Evolutionary conservation across 768 basidiomycete species (phyloP), one percentile per base, ranked within the genome.

Genomic region (Russula virescens): DNA sequence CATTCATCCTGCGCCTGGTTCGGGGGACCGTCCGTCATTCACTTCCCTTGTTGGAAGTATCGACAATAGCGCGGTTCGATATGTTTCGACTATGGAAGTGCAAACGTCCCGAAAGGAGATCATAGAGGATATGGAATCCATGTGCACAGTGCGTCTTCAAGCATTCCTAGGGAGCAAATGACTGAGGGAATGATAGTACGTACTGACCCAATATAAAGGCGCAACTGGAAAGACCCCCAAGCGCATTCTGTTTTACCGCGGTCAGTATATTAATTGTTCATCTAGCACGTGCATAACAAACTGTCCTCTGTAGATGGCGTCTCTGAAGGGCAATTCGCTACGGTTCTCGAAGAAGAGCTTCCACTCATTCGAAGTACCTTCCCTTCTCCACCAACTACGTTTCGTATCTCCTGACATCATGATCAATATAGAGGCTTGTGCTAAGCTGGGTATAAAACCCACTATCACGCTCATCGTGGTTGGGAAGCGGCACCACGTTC

Each of bases 11-110:
- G 81, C 89, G 8, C 89, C 91, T 21, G 89, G 89, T 10, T 81
- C 88, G 0, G 82, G 81, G n/a, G 88, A 85, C 19, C 82, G 85
- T 4, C 91, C 91, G 1, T 93, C 91, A 0, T 92, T 89, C 71
- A 88, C 91, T 0, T 79, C 89, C 7, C 76, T 94, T 7, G 91
- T 93, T 19, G 89, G 81, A 34, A 93, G 86, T 64, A 84, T 94
- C 31, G 91, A 94, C 70, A 82, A 82, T 0, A 82, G 86, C 60
- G 83, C 81, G 0, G 87, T 88, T 5, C 91, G 91, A 71, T 94
- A 91, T 64, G 61, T 78, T 31, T 78, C 78, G 40, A 85, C 80
- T 42, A 84, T 80, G 52, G 79, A 81, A 19, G 87, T 87, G 3
- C 90, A 92, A 71, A 78, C 68, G 0, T 85, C 87, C 14, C 78